Base-by-base conservation (phyloP, 345 rosid species). In the Raphanus raphanistrum region DNA sequence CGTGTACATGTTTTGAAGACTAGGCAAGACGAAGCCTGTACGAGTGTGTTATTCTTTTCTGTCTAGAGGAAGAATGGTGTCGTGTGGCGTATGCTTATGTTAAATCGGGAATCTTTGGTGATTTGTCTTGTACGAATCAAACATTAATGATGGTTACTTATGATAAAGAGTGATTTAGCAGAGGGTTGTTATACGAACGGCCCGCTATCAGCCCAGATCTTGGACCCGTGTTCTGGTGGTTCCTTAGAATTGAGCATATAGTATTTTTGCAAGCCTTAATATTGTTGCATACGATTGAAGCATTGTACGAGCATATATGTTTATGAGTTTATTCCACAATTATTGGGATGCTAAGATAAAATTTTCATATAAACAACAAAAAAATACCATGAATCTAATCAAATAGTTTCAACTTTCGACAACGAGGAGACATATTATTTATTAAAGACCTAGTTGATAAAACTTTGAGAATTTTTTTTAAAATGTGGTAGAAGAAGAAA, bases 401-500 rank as follows among this genome's bases (percentile, higher is more conserved):
- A 1, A 36, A 60, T 43, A 68, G 12, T 12, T 68, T 60, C 13
- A 4, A 66, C 2, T 50, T 69, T 76, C 6, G 75, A 76, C 52
- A 76, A 76, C 10, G 41, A 35, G 41, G 41, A 35, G 10, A 35
- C 41, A 6, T 2, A 8, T 32, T 74, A 3, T 38, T 15, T 33
- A 21, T 3, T 59, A 41, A 41, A 41, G 48, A 41, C 71, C 66
- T n/a, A 63, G 35, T 71, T 77, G 76, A 71, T 55, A 71, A 12
- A 52, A 38, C 8, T 77, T 77, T 71, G 5, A 41, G 63, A 52
- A 79, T 48, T 35, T 6, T 21, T 21, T 21, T 21, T 21, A 79
- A 73, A 73, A 63, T 45, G 17, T 43, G 62, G 68, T 74, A 83
- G 85, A 78, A 85, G 75, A 84, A 79, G 79, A 81, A 58, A 25